Percentiles rank a stretch among this genome's conserved stretches.
These are phyloP conservation scores for Phaffomyces thermotolerans DNA, from an alignment of 805 yeast genomes.

Conservation along the genomic window DNA sequence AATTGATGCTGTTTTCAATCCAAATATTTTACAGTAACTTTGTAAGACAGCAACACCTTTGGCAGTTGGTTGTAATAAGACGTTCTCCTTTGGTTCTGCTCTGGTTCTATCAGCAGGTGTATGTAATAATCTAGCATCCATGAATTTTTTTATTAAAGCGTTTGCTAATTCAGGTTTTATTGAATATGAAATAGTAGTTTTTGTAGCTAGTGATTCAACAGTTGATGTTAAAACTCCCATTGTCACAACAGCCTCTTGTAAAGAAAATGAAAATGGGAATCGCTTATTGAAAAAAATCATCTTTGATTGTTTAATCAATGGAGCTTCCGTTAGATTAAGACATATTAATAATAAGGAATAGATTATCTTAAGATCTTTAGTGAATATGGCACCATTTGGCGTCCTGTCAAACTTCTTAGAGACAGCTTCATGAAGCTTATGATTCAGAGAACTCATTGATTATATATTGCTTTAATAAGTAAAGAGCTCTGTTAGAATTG, in stretches of 20 bases:
- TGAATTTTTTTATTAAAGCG: conserved; percentile 42
- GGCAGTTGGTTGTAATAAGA: conserved; percentile 75
- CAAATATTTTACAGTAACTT: conserved; percentile 50
- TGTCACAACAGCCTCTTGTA: conserved; percentile 41
- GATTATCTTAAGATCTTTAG: conserved; percentile 53
- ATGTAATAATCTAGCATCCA: conserved; percentile 59
- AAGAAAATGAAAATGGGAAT: conserved; percentile 47
- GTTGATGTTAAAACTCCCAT: conserved; percentile 45
- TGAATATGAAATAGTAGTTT: conserved; percentile 46
- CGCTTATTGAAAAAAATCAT: conserved; percentile 25
- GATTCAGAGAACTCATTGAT: neutral
- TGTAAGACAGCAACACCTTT: conserved; percentile 75
- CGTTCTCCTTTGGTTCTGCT: conserved; percentile 33
- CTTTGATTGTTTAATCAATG: conserved; percentile 13
- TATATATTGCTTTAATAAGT: neutral
- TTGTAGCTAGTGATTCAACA: conserved; percentile 42
- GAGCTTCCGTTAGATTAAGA: conserved; percentile 30
- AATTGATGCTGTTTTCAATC: conserved; percentile 37
- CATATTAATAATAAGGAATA: conserved; percentile 46
- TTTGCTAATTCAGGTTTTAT: conserved; percentile 45
- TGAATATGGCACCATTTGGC: conserved; percentile 44
- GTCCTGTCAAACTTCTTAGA: conserved; percentile 42
- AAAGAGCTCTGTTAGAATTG: neutral
- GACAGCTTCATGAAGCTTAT: conserved; percentile 34
- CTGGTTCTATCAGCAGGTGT: conserved; percentile 71